Evolutionary conservation across 495 filamentous ascomycete species (phyloP).

Genomic region (Penicillium soppii): DNA sequence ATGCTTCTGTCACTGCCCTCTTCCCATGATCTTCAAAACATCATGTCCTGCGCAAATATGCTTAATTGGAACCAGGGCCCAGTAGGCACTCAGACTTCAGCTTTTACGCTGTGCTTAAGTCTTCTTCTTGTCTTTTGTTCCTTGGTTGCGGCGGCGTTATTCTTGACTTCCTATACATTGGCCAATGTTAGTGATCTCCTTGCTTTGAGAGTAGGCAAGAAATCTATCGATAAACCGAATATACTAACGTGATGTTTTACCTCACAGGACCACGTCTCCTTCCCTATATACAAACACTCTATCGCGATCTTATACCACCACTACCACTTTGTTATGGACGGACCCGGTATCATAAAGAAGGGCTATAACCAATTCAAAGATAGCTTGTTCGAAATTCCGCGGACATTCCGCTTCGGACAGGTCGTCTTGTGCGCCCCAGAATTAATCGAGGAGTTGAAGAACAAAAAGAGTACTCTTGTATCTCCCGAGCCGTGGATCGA

Average conservation of each 20-base stretch:
- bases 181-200: conserved; percentile 16
- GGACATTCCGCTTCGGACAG: conserved; percentile 26
- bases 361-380: conserved; percentile 16
- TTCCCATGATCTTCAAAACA: neutral
- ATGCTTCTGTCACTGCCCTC: neutral
- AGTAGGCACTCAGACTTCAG: neutral
- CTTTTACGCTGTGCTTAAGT: neutral
- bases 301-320: conserved; percentile 20
- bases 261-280: conserved; percentile 10
- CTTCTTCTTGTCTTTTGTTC: neutral
- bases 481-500: conserved; percentile 31
- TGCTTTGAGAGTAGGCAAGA: no score
- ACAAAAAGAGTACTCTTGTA: conserved; percentile 8
- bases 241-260: neutral
- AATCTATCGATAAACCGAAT: no score
- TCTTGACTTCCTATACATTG: conserved; percentile 14
- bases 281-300: conserved; percentile 4
- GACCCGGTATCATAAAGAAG: conserved; percentile 17
- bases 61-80: neutral
- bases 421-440: conserved; percentile 20
- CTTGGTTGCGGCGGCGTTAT: conserved; percentile 1
- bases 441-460: conserved; percentile 23
- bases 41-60: neutral
- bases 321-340: conserved; percentile 21
- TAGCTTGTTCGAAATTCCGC: conserved; percentile 25